Evolutionary conservation across 208 protist genomes (phyloP).

Genomic region (Leishmania lainsoni): DNA sequence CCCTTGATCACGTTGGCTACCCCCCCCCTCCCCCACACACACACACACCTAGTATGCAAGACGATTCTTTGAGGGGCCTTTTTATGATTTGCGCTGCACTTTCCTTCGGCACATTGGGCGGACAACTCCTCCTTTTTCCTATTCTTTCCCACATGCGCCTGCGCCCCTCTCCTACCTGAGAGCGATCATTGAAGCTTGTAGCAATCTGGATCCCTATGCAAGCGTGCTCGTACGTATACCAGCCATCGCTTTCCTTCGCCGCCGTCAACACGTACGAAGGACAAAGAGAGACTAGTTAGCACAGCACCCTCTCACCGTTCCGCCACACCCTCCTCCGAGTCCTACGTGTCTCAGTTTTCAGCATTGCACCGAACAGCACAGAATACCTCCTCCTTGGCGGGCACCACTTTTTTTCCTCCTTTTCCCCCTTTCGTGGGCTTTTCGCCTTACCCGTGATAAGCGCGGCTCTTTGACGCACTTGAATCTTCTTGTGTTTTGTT

Average conservation of each 20-base stretch:
- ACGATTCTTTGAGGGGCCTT: neutral
- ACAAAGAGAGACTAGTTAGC: neutral
- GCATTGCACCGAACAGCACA: neutral
- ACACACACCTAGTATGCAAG: neutral
- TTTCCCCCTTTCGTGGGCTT: neutral
- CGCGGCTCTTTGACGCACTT: neutral
- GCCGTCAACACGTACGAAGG: constrained; percentile 1
- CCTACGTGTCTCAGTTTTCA: neutral
- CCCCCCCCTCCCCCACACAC: neutral
- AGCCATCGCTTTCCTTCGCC: neutral
- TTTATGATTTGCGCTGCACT: neutral
- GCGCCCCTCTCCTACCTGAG: neutral
- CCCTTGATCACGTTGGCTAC: neutral
- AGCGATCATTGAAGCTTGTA: neutral
- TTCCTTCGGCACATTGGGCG: neutral
- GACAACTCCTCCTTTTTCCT: constrained; percentile 9
- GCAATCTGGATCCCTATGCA: neutral
- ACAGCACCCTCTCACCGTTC: neutral
- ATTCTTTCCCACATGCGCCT: constrained; percentile 10
- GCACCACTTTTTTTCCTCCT: neutral
- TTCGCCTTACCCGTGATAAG: neutral
- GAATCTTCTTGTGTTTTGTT: neutral
- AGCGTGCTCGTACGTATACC: neutral
- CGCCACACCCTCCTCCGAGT: neutral
- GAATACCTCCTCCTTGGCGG: neutral